These are phyloP conservation scores for Kluyveromyces lactis DNA, from an alignment of 805 yeast species.

Conservation along the genomic window DNA sequence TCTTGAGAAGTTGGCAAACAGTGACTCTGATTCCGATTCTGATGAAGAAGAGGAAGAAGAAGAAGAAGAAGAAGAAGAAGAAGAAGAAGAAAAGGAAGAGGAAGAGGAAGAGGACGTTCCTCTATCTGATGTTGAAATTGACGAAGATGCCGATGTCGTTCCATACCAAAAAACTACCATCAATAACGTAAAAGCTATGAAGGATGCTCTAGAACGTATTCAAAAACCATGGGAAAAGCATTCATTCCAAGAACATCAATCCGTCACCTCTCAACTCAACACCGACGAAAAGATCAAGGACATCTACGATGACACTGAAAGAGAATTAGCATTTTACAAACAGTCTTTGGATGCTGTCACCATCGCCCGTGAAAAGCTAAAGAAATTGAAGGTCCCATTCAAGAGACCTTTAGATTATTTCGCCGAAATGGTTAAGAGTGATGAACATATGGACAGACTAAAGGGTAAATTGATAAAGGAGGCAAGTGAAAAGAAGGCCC, in stretches of 20 bases:
- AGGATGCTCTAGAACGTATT: constrained; percentile 58
- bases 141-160: constrained; percentile 89
- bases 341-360: constrained; percentile 84
- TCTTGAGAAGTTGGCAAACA: constrained; percentile 45
- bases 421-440: constrained; percentile 97
- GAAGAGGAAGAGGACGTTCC: constrained; percentile 79
- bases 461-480: constrained; percentile 74
- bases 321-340: constrained; percentile 91
- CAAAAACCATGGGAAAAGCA: constrained; percentile 51
- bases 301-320: constrained; percentile 89
- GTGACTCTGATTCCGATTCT: constrained; percentile 41
- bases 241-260: constrained; percentile 78
- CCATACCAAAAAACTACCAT: constrained; percentile 86
- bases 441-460: constrained; percentile 94
- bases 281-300: constrained; percentile 68
- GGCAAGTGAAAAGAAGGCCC: constrained; percentile 76
- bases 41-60: constrained; percentile 32
- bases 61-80: constrained; percentile 40
- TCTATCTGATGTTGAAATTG: constrained; percentile 83
- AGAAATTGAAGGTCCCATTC: constrained; percentile 73
- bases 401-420: constrained; percentile 91
- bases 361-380: constrained; percentile 56
- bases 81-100: constrained; percentile 47
- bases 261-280: constrained; percentile 50
- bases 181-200: constrained; percentile 79